Conservation (phyloP, 805 yeast species). For the Wickerhamomyces rabaulensis region DNA sequence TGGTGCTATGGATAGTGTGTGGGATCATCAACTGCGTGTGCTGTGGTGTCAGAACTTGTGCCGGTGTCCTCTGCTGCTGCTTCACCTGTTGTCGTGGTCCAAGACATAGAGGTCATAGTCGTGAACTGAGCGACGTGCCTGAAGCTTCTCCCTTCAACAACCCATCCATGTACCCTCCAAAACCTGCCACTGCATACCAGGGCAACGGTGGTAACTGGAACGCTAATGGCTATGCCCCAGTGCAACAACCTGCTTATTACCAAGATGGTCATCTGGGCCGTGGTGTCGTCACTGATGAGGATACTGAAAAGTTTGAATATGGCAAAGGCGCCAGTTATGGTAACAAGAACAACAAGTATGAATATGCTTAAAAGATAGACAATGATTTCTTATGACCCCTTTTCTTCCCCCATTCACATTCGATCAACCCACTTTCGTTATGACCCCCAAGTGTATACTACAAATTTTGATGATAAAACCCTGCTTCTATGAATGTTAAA, state of each 20-base stretch:
- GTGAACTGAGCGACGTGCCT: slow-evolving; percentile 8
- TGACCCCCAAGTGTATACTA: neutral
- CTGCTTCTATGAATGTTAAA: too few species aligned
- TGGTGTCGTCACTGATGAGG: slow-evolving; percentile 16
- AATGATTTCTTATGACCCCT: neutral
- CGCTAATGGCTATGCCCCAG: slow-evolving; percentile 2
- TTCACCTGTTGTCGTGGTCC: slow-evolving; percentile 26
- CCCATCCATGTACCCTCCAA: slow-evolving; percentile 19
- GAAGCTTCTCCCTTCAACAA: slow-evolving; percentile 12
- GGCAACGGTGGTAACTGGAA: neutral
- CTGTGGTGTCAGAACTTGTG: slow-evolving; percentile 49
- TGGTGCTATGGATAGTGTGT: slow-evolving; percentile 51
- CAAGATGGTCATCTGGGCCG: slow-evolving; percentile 8
- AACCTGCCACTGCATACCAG: neutral
- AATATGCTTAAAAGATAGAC: neutral
- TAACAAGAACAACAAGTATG: neutral
- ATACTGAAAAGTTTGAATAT: neutral
- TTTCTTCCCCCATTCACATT: neutral
- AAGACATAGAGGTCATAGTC: neutral
- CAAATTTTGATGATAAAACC: too few species aligned
- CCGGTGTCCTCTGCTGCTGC: slow-evolving; percentile 50
- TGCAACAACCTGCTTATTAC: slow-evolving; percentile 1
- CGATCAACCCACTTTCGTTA: neutral
- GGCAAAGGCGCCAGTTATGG: neutral
- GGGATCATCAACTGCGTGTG: slow-evolving; percentile 51